phyloP scores from a whole-genome alignment of 208 protist genomes.

The Giardia duodenalis region DNA sequence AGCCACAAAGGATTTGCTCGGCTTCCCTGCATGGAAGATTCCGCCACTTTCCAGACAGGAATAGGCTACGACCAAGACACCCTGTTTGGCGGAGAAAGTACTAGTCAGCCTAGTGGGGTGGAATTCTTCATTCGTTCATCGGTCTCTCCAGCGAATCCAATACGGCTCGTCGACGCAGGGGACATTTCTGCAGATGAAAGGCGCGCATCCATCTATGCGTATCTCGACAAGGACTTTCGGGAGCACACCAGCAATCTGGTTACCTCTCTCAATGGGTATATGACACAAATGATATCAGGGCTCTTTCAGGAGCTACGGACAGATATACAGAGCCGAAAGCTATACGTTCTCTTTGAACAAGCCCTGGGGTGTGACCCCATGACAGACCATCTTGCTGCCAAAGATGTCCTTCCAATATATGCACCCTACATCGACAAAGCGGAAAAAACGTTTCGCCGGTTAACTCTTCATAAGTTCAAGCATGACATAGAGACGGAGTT shows the following conservation, averaged over 20 bases:
- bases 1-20: no score
- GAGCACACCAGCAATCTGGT: not conserved
- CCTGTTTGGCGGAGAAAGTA: no score
- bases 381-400: not conserved
- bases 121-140: no score
- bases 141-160: no score
- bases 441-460: not conserved
- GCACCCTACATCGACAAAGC: not conserved
- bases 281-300: not conserved
- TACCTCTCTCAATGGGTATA: not conserved
- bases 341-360: constrained; percentile 19
- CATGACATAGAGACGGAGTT: not conserved
- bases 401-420: constrained; percentile 15
- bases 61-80: no score
- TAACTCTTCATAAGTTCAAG: not conserved
- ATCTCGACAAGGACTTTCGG: not conserved
- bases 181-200: not conserved
- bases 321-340: not conserved
- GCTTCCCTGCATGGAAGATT: no score
- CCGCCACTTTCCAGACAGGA: no score
- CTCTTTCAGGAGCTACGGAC: not conserved
- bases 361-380: not conserved
- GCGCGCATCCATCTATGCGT: not conserved
- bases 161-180: not conserved
- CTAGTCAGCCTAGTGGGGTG: no score